Conservation (phyloP, 2,329 filamentous ascomycete genomes). For the Microdochium bolleyi region DNA sequence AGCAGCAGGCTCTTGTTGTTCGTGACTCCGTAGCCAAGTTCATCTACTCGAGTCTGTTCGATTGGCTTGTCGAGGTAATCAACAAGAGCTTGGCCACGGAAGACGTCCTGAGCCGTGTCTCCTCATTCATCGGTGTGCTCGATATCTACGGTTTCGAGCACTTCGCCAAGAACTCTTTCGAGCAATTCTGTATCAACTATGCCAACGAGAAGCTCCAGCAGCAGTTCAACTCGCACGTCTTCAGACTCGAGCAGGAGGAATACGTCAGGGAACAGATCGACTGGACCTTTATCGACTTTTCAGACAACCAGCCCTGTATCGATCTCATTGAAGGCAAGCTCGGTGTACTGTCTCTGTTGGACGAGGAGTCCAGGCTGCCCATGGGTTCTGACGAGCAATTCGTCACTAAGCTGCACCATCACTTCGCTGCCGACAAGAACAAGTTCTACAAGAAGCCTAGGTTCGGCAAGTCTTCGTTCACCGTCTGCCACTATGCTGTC, state of each 20-base stretch:
- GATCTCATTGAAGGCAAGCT: constrained; percentile 96
- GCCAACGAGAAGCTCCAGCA: constrained; percentile 99
- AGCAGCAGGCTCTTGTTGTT: constrained; percentile 88
- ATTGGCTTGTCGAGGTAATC: constrained; percentile 98
- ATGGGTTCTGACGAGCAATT: constrained; percentile 98
- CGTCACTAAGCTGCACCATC: constrained; percentile 90
- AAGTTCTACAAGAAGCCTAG: constrained; percentile 98
- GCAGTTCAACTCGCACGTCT: constrained; percentile 98
- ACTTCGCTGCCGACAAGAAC: constrained; percentile 84
- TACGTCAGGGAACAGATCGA: constrained; percentile 95
- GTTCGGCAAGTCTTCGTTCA: constrained; percentile 96
- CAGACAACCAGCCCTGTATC: constrained; percentile 98
- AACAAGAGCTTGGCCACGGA: constrained; percentile 86
- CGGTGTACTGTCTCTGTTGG: constrained; percentile 82
- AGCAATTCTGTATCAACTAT: constrained; percentile 99
- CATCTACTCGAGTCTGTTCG: constrained; percentile 96
- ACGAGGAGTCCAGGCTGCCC: constrained; percentile 91
- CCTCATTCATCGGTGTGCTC: constrained; percentile 91
- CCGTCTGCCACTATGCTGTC: constrained; percentile 95
- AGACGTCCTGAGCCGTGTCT: constrained; percentile 72
- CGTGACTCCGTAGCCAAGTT: constrained; percentile 97
- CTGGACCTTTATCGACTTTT: constrained; percentile 99
- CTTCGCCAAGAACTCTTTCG: constrained; percentile 98
- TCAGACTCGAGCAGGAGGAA: constrained; percentile 98
- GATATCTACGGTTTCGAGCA: constrained; percentile 99